Conservation (phyloP, 2,329 filamentous ascomycete species). For the Aspergillus chevalieri region DNA sequence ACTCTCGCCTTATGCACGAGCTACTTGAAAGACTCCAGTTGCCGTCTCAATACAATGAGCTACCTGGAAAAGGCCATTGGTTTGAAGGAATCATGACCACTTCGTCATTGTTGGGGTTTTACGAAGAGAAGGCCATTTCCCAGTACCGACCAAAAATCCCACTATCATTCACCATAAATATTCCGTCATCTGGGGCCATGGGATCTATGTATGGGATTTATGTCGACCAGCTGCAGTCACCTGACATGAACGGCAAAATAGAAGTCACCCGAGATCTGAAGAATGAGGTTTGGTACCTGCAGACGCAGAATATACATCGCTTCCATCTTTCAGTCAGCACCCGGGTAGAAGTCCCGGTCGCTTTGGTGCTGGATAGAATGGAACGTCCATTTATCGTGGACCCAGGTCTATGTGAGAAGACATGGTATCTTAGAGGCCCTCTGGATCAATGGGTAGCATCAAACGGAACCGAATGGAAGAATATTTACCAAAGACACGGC, state of each 20-base stretch:
- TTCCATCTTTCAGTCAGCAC: slow-evolving; percentile 25
- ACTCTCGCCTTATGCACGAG: slow-evolving; percentile 50
- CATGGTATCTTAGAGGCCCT: slow-evolving; percentile 20
- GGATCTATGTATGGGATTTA: slow-evolving; percentile 47
- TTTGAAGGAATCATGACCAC: slow-evolving; percentile 54
- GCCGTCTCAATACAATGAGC: slow-evolving; percentile 45
- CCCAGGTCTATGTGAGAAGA: slow-evolving; percentile 2
- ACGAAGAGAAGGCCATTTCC: slow-evolving; percentile 25
- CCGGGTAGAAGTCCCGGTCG: slow-evolving; percentile 6
- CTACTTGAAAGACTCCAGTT: slow-evolving; percentile 40
- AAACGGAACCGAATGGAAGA: slow-evolving; percentile 18
- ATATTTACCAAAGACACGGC: slow-evolving; percentile 32
- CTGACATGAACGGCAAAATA: slow-evolving; percentile 48
- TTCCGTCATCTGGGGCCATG: slow-evolving; percentile 50
- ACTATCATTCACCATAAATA: slow-evolving; percentile 41
- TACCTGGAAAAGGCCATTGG: slow-evolving; percentile 47
- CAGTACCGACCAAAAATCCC: slow-evolving; percentile 12
- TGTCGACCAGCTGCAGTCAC: slow-evolving; percentile 45
- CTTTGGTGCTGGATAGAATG: slow-evolving; percentile 15
- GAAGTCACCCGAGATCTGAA: slow-evolving; percentile 29
- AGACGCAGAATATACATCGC: slow-evolving; percentile 40
- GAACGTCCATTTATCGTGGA: slow-evolving; percentile 11
- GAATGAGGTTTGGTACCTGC: slow-evolving; percentile 29
- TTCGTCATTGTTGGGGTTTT: slow-evolving; percentile 43
- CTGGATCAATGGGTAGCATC: slow-evolving; percentile 16